Conservation (phyloP, 768 basidiomycete species). For the Agrocybe pediades region DNA sequence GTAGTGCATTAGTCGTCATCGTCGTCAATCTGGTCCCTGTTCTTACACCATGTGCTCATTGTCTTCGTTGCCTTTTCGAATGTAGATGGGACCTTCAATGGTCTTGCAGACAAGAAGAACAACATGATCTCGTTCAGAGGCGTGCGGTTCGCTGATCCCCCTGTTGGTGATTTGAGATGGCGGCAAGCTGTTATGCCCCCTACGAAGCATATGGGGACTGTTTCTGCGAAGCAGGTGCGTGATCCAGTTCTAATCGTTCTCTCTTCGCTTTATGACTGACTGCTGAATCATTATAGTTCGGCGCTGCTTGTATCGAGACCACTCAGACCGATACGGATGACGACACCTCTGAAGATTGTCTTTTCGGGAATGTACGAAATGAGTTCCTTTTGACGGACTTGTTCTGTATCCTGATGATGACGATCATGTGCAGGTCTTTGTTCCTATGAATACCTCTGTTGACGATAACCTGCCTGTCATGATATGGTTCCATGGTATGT, state of each 20-base stretch:
- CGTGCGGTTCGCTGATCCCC: conserved; percentile 45
- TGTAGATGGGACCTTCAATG: conserved; percentile 40
- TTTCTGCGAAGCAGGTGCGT: conserved; percentile 36
- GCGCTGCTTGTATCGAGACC: conserved; percentile 33
- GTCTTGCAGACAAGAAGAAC: conserved; percentile 27
- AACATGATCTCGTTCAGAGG: conserved; percentile 40
- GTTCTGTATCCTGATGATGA: neutral
- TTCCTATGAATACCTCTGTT: conserved; percentile 27
- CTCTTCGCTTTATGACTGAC: neutral
- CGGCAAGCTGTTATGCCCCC: conserved; percentile 40
- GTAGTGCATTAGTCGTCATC: conserved; percentile 1
- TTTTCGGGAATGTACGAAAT: conserved; percentile 42
- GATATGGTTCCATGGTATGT: conserved; percentile 44
- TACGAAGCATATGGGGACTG: conserved; percentile 33
- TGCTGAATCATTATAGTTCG: conserved; percentile 25
- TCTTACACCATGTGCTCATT: no score
- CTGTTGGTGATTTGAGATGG: conserved; percentile 42
- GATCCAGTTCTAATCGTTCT: neutral
- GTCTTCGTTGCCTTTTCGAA: no score
- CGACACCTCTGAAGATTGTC: conserved; percentile 41
- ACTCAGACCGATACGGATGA: conserved; percentile 27
- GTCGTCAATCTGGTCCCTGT: neutral
- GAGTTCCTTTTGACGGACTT: neutral
- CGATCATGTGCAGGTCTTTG: conserved; percentile 28
- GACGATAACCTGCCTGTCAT: conserved; percentile 34